Conservation (phyloP, 352 stramenopile species). For the Thalassiosira hispida region DNA sequence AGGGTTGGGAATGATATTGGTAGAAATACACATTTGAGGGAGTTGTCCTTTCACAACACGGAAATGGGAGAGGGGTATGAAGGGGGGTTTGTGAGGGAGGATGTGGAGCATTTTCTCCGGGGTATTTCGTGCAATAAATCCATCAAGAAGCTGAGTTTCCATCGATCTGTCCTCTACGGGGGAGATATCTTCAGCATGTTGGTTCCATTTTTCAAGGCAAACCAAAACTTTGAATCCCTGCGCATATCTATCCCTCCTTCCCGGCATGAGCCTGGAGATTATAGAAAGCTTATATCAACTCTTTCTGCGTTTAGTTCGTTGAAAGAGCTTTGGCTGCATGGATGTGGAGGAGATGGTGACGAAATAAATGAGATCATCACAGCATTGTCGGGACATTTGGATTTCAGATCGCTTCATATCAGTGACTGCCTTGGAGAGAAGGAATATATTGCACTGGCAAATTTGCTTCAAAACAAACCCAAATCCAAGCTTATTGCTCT, state of each 20-base stretch:
- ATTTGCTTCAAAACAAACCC: too few relatives aligned
- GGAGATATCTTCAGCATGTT: background rate
- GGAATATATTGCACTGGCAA: background rate
- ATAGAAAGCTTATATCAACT: background rate
- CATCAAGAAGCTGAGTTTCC: conserved; percentile 8
- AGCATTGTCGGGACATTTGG: background rate
- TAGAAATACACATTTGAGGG: conserved; percentile 16
- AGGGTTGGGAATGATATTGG: background rate
- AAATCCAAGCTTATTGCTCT: too few relatives aligned
- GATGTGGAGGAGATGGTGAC: background rate
- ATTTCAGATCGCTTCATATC: background rate
- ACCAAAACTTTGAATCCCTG: background rate
- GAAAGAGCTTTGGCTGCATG: background rate
- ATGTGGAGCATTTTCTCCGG: background rate
- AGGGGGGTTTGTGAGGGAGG: background rate
- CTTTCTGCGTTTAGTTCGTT: background rate
- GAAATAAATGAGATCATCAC: background rate
- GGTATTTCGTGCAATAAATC: conserved; percentile 1
- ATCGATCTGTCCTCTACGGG: background rate
- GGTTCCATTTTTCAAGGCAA: background rate
- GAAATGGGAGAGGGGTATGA: background rate
- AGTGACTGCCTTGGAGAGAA: background rate
- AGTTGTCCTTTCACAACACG: background rate
- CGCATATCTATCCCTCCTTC: background rate
- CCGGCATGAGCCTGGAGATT: background rate